A percentile compares a stretch with the other conserved stretches of the same genome.
Evolutionary conservation across 352 stramenopile genomes (phyloP).

Genomic region (Globisporangium paddicum): DNA sequence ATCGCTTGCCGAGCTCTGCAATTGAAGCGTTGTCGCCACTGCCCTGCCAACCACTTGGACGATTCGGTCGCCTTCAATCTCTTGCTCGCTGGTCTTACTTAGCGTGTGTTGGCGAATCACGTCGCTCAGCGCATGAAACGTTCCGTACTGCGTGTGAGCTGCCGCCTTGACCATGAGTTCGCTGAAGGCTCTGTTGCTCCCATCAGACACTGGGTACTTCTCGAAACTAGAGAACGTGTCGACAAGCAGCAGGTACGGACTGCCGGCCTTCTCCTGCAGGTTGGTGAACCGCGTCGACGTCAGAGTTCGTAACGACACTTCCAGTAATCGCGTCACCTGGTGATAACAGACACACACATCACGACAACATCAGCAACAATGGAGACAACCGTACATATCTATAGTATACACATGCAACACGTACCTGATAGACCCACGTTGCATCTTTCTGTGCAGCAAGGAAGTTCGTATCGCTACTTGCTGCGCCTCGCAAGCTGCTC

Average conservation of each 20-base stretch:
- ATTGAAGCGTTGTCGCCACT: conserved; percentile 17
- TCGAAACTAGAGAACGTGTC: conserved; percentile 34
- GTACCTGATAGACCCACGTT: conserved; percentile 40
- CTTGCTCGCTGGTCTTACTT: not conserved
- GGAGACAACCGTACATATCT: not conserved
- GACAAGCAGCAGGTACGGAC: conserved; percentile 44
- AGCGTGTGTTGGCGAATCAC: conserved; percentile 19
- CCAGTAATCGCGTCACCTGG: conserved; percentile 32
- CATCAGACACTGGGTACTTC: conserved; percentile 20
- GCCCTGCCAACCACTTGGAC: conserved; percentile 23
- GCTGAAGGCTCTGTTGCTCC: conserved; percentile 13
- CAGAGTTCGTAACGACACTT: conserved; percentile 32
- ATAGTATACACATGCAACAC: not conserved
- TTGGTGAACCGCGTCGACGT: conserved; percentile 18
- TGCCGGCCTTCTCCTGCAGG: conserved; percentile 21
- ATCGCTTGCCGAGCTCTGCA: conserved; percentile 3
- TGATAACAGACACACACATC: not conserved
- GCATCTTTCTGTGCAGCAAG: conserved; percentile 27
- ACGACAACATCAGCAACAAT: not conserved
- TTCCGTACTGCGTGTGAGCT: conserved; percentile 14
- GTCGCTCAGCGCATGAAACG: conserved; percentile 32
- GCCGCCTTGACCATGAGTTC: conserved; percentile 28
- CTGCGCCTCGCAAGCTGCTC: conserved; percentile 31
- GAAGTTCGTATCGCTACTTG: conserved; percentile 13
- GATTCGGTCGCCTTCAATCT: conserved; percentile 20